Percentiles rank a stretch among this genome's conserved stretches.
These are phyloP conservation scores for Saksenaea oblongispora DNA, from an alignment of 371 early-diverging fungal species.

Conservation along the genomic window DNA sequence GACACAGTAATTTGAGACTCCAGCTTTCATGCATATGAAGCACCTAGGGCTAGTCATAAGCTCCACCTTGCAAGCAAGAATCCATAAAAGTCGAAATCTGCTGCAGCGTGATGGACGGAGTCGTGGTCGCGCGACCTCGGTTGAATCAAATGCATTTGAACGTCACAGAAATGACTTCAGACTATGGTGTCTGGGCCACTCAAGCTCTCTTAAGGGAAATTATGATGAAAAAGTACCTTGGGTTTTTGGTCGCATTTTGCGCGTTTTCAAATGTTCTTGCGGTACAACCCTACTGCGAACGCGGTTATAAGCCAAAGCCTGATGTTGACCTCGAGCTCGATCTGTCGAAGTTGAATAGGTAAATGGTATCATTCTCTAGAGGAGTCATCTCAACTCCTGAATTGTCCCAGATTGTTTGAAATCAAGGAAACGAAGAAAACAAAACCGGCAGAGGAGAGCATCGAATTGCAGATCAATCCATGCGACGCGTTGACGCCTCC, in stretches of 20 bases:
- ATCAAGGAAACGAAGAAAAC: constrained; percentile 3
- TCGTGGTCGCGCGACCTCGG: not conserved
- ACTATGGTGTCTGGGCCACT: not conserved
- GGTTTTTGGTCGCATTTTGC: not conserved
- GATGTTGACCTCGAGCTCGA: constrained; percentile 11
- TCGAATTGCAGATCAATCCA: constrained; percentile 15
- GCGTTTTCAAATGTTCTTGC: constrained; percentile 2
- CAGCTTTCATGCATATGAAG: no score
- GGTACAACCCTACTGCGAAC: constrained; percentile 15
- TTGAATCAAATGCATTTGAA: not conserved
- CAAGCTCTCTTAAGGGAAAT: not conserved
- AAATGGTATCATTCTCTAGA: not conserved
- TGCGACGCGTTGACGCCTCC: constrained; percentile 18
- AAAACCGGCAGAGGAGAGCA: not conserved
- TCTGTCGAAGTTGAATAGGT: constrained; percentile 24
- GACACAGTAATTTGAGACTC: no score
- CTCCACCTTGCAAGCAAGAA: no score
- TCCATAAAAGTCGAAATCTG: no score
- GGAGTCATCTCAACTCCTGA: not conserved
- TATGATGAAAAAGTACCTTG: not conserved
- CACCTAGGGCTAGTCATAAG: no score
- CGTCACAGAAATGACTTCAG: not conserved
- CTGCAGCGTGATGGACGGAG: no score
- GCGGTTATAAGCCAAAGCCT: constrained; percentile 1
- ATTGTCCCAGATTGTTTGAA: constrained; percentile 9